Conservation (phyloP, 306 rosid genomes). For the Rosa multiflora region DNA sequence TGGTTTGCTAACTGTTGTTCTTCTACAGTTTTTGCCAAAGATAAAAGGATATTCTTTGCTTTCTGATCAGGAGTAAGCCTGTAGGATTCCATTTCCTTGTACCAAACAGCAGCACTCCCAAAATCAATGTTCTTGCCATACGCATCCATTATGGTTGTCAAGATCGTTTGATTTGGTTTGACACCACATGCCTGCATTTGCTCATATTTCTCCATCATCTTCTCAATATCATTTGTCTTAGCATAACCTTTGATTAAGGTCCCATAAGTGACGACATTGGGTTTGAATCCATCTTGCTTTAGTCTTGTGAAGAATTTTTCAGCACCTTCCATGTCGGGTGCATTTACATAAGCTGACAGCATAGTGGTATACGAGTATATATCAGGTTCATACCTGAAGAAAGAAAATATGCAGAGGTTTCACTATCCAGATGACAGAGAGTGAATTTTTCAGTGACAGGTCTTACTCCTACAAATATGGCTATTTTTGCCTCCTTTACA, state of each 20-base stretch:
- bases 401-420: constrained; percentile 1
- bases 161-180: constrained; percentile 61
- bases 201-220: constrained; percentile 66
- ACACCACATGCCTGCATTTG: constrained; percentile 66
- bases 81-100: constrained; percentile 69
- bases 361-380: constrained; percentile 84
- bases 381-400: constrained; percentile 73
- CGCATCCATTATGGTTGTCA: constrained; percentile 89
- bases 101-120: constrained; percentile 79
- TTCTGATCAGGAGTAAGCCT: constrained; percentile 77
- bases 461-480: neutral
- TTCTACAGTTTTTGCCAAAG: constrained; percentile 63
- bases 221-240: constrained; percentile 55
- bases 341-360: constrained; percentile 90
- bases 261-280: constrained; percentile 80
- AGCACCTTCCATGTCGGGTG: constrained; percentile 88
- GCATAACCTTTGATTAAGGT: constrained; percentile 87
- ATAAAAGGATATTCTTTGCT: constrained; percentile 76
- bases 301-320: constrained; percentile 75
- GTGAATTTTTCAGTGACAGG: neutral
- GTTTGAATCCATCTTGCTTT: constrained; percentile 71
- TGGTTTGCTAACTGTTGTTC: constrained; percentile 61
- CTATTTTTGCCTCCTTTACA: constrained; percentile 7
- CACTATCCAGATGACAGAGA: neutral
- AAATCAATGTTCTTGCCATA: constrained; percentile 77